These are phyloP conservation scores for Allium cepa DNA, from an alignment of 106 monocot genomes.

Conservation along the genomic window DNA sequence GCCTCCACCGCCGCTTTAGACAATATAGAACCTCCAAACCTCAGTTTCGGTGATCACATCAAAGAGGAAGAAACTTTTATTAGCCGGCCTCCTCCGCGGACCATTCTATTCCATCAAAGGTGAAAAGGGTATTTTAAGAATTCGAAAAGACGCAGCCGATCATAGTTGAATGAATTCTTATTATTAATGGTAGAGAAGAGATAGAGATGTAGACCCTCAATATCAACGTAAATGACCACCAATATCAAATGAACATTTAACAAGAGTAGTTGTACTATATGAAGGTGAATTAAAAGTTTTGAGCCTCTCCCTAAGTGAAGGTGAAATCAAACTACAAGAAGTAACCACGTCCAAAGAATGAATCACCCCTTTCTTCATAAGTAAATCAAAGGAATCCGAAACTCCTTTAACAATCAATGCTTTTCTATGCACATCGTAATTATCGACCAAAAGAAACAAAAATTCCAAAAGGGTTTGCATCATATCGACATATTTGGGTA, in stretches of 20 bases:
- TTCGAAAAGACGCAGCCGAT: too few relatives aligned
- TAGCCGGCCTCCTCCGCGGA: too few relatives aligned
- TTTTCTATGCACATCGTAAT: conserved; percentile 65
- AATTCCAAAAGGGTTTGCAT: conserved; percentile 69
- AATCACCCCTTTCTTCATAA: conserved; percentile 63
- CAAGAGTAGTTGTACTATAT: background rate
- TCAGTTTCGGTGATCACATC: conserved; percentile 7
- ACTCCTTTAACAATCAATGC: conserved; percentile 40
- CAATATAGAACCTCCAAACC: background rate
- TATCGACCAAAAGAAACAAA: conserved; percentile 74
- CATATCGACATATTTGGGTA: conserved; percentile 60
- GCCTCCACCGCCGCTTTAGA: background rate
- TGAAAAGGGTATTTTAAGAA: too few relatives aligned
- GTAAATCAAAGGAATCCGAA: conserved; percentile 19
- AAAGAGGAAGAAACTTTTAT: too few relatives aligned
- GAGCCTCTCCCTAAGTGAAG: conserved; percentile 41
- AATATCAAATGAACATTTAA: background rate
- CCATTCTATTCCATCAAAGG: too few relatives aligned
- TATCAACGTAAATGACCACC: too few relatives aligned
- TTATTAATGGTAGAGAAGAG: too few relatives aligned
- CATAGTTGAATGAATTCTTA: too few relatives aligned
- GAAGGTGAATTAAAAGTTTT: background rate
- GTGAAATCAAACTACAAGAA: conserved; percentile 29
- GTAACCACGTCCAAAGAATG: conserved; percentile 36
- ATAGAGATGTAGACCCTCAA: too few relatives aligned